These are phyloP conservation scores for Botrytis aclada DNA, from an alignment of 2,329 filamentous ascomycete species.

Conservation along the genomic window DNA sequence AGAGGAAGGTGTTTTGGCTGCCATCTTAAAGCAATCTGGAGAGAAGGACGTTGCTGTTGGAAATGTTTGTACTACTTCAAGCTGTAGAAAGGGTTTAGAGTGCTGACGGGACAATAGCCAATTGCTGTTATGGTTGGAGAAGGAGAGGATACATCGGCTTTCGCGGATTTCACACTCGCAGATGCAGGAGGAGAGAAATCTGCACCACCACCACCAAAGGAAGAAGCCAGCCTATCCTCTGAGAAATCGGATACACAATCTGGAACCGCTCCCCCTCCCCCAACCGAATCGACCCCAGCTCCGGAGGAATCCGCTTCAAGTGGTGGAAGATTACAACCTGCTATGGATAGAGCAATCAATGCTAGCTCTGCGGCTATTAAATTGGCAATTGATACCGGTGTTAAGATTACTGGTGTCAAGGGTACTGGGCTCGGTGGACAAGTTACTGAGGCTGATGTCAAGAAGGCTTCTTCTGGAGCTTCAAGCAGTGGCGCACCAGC, in stretches of 20 bases:
- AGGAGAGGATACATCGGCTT: conserved; percentile 79
- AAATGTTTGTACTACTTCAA: conserved; percentile 64
- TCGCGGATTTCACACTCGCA: conserved; percentile 81
- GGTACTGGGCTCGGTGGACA: conserved; percentile 81
- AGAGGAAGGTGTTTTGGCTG: conserved; percentile 93
- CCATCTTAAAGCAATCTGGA: conserved; percentile 88
- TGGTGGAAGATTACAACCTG: conserved; percentile 74
- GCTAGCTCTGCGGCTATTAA: conserved; percentile 72
- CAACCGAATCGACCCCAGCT: conserved; percentile 62
- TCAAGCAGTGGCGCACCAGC: conserved; percentile 51
- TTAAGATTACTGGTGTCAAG: conserved; percentile 75
- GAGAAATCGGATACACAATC: conserved; percentile 58
- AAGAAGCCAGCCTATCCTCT: conserved; percentile 59
- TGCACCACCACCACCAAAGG: conserved; percentile 61
- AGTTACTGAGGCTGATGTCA: conserved; percentile 89
- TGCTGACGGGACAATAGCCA: conserved; percentile 58
- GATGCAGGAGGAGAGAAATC: conserved; percentile 85
- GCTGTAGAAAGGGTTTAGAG: conserved; percentile 24
- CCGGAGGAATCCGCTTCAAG: conserved; percentile 70
- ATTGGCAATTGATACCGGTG: conserved; percentile 79
- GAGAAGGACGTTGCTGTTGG: conserved; percentile 93
- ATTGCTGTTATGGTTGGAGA: conserved; percentile 96
- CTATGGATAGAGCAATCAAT: conserved; percentile 77
- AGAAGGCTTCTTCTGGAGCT: conserved; percentile 68
- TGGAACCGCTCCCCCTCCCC: conserved; percentile 56